Conservation (phyloP, 306 rosid genomes). For the Glycine tomentella region DNA sequence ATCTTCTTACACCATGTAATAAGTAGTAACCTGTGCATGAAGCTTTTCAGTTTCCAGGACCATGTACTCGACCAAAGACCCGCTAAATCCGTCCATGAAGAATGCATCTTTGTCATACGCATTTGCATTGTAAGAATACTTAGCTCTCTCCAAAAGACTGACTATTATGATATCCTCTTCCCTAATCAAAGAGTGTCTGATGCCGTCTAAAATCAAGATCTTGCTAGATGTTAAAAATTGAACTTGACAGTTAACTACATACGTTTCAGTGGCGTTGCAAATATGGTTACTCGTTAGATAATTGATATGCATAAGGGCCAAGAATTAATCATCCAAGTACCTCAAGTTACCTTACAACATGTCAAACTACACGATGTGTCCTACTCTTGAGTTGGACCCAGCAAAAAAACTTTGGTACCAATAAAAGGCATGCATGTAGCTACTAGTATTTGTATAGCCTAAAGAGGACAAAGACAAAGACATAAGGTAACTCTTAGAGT, state of each 20-base stretch:
- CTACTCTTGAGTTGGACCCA: conserved; percentile 30
- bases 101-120: no score
- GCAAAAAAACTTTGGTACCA: conserved; percentile 5
- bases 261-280: conserved; percentile 2
- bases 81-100: no score
- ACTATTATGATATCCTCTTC: no score
- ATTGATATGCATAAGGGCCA: conserved; percentile 21
- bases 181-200: no score
- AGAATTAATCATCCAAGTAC: conserved; percentile 22
- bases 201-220: no score
- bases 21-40: no score
- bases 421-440: background rate
- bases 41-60: no score
- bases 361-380: conserved; percentile 33
- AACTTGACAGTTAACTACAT: conserved; percentile 17
- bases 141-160: no score
- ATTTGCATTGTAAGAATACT: no score
- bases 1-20: no score
- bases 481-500: background rate
- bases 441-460: conserved; percentile 10
- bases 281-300: background rate
- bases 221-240: conserved; percentile 12
- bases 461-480: conserved; percentile 14
- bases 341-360: background rate
- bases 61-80: no score